These are phyloP conservation scores for Ophiocordyceps australis DNA, from an alignment of 2,329 filamentous ascomycete genomes.

Conservation along the genomic window DNA sequence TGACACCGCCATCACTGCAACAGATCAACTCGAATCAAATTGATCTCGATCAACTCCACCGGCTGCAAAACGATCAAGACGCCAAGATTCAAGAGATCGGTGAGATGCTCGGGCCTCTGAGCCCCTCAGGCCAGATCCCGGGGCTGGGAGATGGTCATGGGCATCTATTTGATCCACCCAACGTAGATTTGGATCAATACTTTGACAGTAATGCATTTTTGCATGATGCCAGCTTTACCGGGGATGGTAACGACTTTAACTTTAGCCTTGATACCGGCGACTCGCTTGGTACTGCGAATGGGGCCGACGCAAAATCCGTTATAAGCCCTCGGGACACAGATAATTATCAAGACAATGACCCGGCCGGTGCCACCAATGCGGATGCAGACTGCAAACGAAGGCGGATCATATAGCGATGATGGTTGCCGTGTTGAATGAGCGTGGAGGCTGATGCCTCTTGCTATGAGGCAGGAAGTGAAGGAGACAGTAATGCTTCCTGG, in stretches of 20 bases:
- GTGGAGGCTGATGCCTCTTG: no score
- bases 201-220: constrained; percentile 24
- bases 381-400: constrained; percentile 17
- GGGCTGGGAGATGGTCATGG: constrained; percentile 33
- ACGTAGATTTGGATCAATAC: constrained; percentile 32
- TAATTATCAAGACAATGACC: constrained; percentile 26
- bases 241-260: constrained; percentile 29
- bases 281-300: constrained; percentile 1
- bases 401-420: constrained; percentile 11
- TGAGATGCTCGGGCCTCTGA: constrained; percentile 59
- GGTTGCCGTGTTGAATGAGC: no score
- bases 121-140: constrained; percentile 62
- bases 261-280: constrained; percentile 25
- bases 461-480: no score
- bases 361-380: constrained; percentile 10
- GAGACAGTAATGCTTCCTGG: no score
- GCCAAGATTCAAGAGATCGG: constrained; percentile 59
- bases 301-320: neutral
- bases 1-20: constrained; percentile 32
- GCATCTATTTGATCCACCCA: constrained; percentile 15
- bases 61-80: constrained; percentile 63
- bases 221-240: constrained; percentile 18
- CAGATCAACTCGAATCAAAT: constrained; percentile 51
- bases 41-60: constrained; percentile 63
- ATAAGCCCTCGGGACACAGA: constrained; percentile 26